A percentile compares a stretch with the other conserved stretches of the same genome.
Conservation (phyloP, 306 rosid genomes). For the Prunus persica region DNA sequence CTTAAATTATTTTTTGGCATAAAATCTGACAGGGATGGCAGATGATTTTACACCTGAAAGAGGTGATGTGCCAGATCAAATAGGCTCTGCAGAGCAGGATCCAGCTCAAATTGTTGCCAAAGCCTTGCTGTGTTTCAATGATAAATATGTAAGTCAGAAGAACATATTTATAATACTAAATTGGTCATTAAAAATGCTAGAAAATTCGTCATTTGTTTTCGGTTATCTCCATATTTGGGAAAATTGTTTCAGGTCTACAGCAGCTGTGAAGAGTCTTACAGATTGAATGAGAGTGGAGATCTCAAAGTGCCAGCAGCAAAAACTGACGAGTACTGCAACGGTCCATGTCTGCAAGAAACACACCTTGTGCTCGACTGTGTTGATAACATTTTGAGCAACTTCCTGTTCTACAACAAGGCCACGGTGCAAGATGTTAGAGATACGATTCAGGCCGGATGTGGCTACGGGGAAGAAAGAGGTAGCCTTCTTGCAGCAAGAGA, state of each 20-base stretch:
- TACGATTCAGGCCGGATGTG: conserved; percentile 67
- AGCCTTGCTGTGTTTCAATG: conserved; percentile 81
- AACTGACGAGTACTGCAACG: conserved; percentile 57
- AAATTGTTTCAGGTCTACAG: conserved; percentile 49
- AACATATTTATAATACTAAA: not conserved
- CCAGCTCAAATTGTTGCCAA: conserved; percentile 62
- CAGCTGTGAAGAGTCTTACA: conserved; percentile 68
- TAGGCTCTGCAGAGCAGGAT: conserved; percentile 27
- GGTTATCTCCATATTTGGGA: not conserved
- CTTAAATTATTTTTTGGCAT: not conserved
- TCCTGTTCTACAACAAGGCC: conserved; percentile 71
- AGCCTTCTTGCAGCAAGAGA: not conserved
- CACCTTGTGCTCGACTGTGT: conserved; percentile 65
- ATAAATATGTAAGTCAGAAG: conserved; percentile 53
- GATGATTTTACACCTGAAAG: conserved; percentile 20
- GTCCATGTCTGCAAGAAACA: conserved; percentile 75
- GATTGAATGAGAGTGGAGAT: conserved; percentile 56
- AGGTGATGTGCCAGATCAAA: conserved; percentile 9
- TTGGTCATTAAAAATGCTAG: not conserved
- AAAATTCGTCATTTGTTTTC: not conserved
- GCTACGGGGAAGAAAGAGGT: conserved; percentile 81
- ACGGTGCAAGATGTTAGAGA: conserved; percentile 57
- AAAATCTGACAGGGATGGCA: conserved; percentile 41
- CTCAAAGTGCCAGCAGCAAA: conserved; percentile 48
- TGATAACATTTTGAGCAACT: conserved; percentile 52